Evolutionary conservation across 805 yeast genomes (phyloP).

Genomic region (Hermanozyma aechmeae): DNA sequence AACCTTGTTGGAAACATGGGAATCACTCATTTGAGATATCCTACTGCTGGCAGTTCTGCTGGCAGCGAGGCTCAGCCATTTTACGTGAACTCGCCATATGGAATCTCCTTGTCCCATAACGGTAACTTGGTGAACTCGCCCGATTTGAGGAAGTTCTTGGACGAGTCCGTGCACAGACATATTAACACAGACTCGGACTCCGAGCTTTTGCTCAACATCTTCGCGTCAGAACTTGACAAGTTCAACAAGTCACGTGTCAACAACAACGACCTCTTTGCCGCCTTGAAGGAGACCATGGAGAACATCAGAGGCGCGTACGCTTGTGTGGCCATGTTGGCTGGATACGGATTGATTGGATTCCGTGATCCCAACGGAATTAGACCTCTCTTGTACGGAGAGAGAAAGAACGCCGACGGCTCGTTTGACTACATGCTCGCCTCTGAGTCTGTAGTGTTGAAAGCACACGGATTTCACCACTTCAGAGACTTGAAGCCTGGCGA

Average conservation of each 20-base stretch:
- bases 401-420: conserved; percentile 56
- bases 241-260: conserved; percentile 91
- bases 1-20: conserved; percentile 92
- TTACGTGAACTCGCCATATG: conserved; percentile 95
- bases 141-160: conserved; percentile 70
- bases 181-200: conserved; percentile 96
- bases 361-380: conserved; percentile 97
- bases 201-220: conserved; percentile 78
- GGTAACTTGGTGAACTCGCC: conserved; percentile 89
- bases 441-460: conserved; percentile 89
- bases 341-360: conserved; percentile 91
- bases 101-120: conserved; percentile 83
- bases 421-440: conserved; percentile 91
- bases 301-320: conserved; percentile 95
- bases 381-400: conserved; percentile 81
- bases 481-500: conserved; percentile 91
- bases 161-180: conserved; percentile 92
- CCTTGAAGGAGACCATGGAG: conserved; percentile 73
- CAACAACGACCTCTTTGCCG: conserved; percentile 79
- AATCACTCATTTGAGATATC: conserved; percentile 87
- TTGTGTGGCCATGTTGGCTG: conserved; percentile 90
- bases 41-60: conserved; percentile 95
- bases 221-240: conserved; percentile 86
- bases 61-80: conserved; percentile 98
- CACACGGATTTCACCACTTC: conserved; percentile 74